A percentile compares a stretch with the other conserved stretches of the same genome.
These are phyloP conservation scores for Pilatotrama ljubarskyi DNA, from an alignment of 768 basidiomycete species.

Conservation along the genomic window DNA sequence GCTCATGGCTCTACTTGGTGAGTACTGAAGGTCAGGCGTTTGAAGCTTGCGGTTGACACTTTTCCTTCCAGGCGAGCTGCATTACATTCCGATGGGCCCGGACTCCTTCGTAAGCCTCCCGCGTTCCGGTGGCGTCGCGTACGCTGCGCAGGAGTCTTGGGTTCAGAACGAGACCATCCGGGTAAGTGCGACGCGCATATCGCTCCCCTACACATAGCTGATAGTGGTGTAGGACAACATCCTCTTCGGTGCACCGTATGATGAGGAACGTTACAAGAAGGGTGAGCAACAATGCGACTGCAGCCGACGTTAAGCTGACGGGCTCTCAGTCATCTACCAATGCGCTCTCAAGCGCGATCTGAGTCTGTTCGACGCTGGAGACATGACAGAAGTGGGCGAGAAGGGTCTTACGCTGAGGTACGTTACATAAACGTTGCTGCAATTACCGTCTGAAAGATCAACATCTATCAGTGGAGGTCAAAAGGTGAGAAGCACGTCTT, in stretches of 20 bases:
- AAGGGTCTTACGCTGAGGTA: constrained; percentile 41
- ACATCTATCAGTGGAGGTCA: constrained; percentile 42
- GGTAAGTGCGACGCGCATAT: constrained; percentile 33
- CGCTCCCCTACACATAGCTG: neutral
- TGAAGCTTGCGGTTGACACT: neutral
- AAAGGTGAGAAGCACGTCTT: constrained; percentile 31
- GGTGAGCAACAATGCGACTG: constrained; percentile 25
- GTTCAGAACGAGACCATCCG: constrained; percentile 78
- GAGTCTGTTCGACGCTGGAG: constrained; percentile 36
- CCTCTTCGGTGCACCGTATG: constrained; percentile 47
- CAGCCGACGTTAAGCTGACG: neutral
- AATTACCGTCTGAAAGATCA: neutral
- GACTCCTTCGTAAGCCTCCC: constrained; percentile 75
- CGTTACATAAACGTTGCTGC: neutral
- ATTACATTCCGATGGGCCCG: constrained; percentile 51
- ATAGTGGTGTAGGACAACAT: constrained; percentile 44
- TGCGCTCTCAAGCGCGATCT: constrained; percentile 37
- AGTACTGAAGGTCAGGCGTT: neutral
- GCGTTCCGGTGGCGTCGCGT: constrained; percentile 67
- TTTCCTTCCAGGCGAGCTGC: constrained; percentile 43
- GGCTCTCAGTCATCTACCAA: constrained; percentile 35
- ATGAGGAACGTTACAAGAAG: constrained; percentile 46
- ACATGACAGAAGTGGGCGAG: constrained; percentile 43
- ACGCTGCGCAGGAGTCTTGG: constrained; percentile 86
- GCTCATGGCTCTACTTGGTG: constrained; percentile 60